A percentile compares a stretch with the other conserved stretches of the same genome.
Conservation (phyloP, 2,329 filamentous ascomycete species). For the Exophiala sp. region DNA sequence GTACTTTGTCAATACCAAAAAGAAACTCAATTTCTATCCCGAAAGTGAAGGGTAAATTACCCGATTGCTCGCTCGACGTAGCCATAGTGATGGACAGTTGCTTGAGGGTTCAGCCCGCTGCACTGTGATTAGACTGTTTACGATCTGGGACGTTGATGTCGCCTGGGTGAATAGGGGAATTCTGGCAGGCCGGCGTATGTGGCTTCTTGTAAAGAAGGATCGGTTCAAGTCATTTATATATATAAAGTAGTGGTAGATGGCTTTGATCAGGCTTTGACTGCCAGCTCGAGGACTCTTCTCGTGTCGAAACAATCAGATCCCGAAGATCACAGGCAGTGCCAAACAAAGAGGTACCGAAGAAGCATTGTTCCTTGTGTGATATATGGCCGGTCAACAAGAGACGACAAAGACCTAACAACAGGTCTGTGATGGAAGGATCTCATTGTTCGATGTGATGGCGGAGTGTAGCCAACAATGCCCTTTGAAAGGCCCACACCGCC, state of each 20-base stretch:
- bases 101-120: too few species aligned
- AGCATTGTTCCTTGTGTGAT: not conserved
- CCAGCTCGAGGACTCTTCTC: too few species aligned
- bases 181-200: too few species aligned
- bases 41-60: constrained; percentile 11
- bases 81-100: too few species aligned
- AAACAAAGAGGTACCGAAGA: not conserved
- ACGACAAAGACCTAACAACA: not conserved
- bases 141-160: too few species aligned
- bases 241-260: too few species aligned
- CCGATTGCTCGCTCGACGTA: not conserved
- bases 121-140: too few species aligned
- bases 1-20: constrained; percentile 6
- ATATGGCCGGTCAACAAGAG: not conserved
- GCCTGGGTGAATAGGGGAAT: too few species aligned
- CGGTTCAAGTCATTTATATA: too few species aligned
- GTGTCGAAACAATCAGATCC: not conserved
- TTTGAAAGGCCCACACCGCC: not conserved
- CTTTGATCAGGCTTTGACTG: too few species aligned
- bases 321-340: not conserved
- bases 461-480: not conserved
- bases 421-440: not conserved
- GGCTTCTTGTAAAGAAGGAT: too few species aligned
- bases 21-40: constrained; percentile 18
- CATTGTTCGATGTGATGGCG: too few species aligned